Evolutionary conservation across 306 rosid genomes (phyloP).

Genomic region (Trichosanthes truncata): DNA sequence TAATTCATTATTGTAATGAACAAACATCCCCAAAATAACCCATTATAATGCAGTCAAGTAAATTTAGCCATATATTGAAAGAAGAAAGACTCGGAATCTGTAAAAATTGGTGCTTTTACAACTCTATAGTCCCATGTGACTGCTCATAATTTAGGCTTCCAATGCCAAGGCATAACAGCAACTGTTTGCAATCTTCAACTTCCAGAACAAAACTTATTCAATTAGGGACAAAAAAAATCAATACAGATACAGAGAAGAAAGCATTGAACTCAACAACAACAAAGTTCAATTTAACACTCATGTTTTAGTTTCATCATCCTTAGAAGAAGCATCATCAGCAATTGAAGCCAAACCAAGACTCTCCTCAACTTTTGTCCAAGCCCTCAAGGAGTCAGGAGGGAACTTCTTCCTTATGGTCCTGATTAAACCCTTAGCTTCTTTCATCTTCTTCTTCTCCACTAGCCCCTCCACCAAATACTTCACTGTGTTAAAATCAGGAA

Average conservation of each 20-base stretch:
- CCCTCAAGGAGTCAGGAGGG: constrained; percentile 40
- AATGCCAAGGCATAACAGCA: not conserved
- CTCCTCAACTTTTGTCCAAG: constrained; percentile 51
- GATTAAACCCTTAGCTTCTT: constrained; percentile 41
- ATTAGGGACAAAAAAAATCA: not conserved
- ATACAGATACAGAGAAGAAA: not conserved
- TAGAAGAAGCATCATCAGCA: not conserved
- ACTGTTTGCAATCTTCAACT: constrained; percentile 1
- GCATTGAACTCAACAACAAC: not conserved
- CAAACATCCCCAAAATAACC: not conserved
- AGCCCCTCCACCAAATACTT: constrained; percentile 47
- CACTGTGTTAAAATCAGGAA: constrained; percentile 48
- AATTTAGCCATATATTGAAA: not conserved
- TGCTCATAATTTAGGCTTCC: constrained; percentile 13
- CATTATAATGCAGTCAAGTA: not conserved
- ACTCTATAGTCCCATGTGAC: not conserved
- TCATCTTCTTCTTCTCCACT: constrained; percentile 34
- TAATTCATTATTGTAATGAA: not conserved
- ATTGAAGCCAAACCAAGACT: constrained; percentile 36
- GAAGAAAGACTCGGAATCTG: not conserved
- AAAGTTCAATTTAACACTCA: not conserved
- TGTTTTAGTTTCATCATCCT: constrained; percentile 17
- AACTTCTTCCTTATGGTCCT: constrained; percentile 49
- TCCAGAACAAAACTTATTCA: not conserved
- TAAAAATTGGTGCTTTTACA: constrained; percentile 12